Conservation (phyloP, 2,329 filamentous ascomycete species). For the Huntiella omanensis region DNA sequence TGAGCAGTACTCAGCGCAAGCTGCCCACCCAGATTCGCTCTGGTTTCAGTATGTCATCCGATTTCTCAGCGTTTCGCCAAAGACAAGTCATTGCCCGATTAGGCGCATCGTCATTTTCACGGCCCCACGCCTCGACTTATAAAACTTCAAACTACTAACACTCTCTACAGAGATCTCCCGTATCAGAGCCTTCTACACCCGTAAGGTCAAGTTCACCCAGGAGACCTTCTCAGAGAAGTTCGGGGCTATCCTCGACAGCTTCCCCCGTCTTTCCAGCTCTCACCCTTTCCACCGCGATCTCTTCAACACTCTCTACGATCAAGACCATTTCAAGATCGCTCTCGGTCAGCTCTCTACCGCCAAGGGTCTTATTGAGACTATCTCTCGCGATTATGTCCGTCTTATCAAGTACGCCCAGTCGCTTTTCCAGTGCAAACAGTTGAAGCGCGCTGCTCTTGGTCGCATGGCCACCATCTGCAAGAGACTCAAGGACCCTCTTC, state of each 20-base stretch:
- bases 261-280: conserved; percentile 82
- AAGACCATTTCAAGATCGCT: conserved; percentile 92
- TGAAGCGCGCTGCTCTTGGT: conserved; percentile 88
- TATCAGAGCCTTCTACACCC: conserved; percentile 60
- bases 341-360: conserved; percentile 91
- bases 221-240: conserved; percentile 96
- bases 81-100: too few relatives aligned
- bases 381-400: conserved; percentile 88
- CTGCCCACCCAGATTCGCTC: conserved; percentile 89
- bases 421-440: conserved; percentile 96
- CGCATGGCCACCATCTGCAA: conserved; percentile 97
- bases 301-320: conserved; percentile 96
- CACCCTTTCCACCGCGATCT: conserved; percentile 72
- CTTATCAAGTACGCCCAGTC: conserved; percentile 82
- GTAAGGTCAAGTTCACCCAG: conserved; percentile 95
- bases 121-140: too few relatives aligned
- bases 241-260: conserved; percentile 73
- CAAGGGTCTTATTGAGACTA: conserved; percentile 90
- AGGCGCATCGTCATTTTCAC: too few relatives aligned
- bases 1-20: conserved; percentile 80
- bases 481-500: conserved; percentile 79
- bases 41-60: conserved; percentile 53
- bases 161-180: conserved; percentile 9
- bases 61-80: background rate
- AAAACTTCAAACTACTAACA: background rate